A percentile compares a stretch with the other conserved stretches of the same genome.
phyloP scores from a whole-genome alignment of 208 protist species.

The Leishmania tropica region DNA sequence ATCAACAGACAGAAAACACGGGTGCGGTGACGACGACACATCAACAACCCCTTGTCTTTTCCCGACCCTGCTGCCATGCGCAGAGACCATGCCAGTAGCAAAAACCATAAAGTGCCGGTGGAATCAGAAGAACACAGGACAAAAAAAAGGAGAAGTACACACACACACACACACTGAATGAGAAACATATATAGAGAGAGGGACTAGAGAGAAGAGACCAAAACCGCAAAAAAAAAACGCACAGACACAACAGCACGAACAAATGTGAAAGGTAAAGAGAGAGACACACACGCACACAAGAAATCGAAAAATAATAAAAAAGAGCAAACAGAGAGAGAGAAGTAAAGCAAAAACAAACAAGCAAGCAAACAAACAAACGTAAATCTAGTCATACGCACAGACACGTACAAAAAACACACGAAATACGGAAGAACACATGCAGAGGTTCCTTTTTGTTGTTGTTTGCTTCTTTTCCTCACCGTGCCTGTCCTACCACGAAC shows the following conservation, averaged over 20 bases:
- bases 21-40: neutral
- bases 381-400: neutral
- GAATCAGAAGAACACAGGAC: neutral
- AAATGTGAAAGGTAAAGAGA: constrained; percentile 5
- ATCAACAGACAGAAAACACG: constrained; percentile 14
- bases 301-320: neutral
- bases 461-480: neutral
- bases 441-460: too few species aligned
- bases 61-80: neutral
- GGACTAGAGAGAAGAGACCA: constrained; percentile 1
- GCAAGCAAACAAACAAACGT: neutral
- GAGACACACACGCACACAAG: constrained; percentile 1
- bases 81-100: neutral
- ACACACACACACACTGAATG: neutral
- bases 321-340: constrained; percentile 5
- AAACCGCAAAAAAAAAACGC: neutral
- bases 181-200: constrained; percentile 4
- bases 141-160: neutral
- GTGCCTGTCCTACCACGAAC: neutral
- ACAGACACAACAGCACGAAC: neutral
- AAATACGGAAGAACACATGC: too few species aligned
- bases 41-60: neutral
- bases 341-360: constrained; percentile 3
- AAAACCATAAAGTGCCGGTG: neutral
- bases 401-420: neutral